Conservation (phyloP, 1,139 yeast genomes). For the Magnusiomyces fungicola region DNA sequence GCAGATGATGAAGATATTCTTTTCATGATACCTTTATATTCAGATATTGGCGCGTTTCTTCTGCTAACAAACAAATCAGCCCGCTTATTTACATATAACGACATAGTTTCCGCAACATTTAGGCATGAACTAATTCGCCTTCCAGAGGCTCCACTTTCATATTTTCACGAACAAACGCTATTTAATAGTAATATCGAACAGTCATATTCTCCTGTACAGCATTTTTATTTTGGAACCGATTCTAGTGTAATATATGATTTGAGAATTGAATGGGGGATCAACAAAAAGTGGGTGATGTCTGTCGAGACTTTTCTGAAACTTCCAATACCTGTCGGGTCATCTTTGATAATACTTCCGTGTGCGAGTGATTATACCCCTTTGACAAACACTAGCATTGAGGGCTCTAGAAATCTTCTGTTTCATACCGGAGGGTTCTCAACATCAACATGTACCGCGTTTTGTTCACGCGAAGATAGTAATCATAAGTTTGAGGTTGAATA, state of each 20-base stretch:
- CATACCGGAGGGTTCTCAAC: not conserved
- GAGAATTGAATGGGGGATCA: not conserved
- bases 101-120: conserved; percentile 1
- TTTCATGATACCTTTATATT: conserved; percentile 5
- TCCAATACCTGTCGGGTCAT: not conserved
- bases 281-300: not conserved
- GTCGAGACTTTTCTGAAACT: not conserved
- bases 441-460: not conserved
- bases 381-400: too few species aligned
- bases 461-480: not conserved
- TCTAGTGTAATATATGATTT: not conserved
- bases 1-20: not conserved
- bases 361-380: too few species aligned
- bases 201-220: not conserved
- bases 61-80: not conserved
- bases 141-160: not conserved
- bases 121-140: not conserved
- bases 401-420: too few species aligned
- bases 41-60: not conserved
- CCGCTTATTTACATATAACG: not conserved
- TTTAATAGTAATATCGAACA: not conserved
- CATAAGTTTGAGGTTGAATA: not conserved
- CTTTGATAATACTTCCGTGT: not conserved
- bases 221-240: not conserved
- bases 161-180: not conserved